These are phyloP conservation scores for Penstemon newberryi DNA, from an alignment of 257 asterid species.

Conservation along the genomic window DNA sequence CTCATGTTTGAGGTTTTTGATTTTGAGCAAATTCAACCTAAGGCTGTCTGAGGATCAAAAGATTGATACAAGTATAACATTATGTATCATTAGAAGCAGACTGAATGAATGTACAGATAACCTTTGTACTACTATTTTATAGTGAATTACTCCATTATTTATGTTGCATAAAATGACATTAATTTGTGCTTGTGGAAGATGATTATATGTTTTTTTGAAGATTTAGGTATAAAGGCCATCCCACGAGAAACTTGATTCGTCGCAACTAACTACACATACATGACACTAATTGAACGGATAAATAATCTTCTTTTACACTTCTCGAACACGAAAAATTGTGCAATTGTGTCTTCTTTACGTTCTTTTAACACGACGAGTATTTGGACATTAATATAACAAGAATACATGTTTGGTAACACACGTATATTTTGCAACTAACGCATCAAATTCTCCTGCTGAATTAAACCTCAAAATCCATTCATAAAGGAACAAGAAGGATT, in stretches of 20 bases:
- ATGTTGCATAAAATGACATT: background rate
- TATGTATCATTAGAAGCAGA: background rate
- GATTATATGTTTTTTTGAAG: too few species aligned
- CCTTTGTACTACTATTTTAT: background rate
- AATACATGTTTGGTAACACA: too few species aligned
- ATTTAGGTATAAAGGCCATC: too few species aligned
- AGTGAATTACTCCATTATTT: background rate
- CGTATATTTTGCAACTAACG: too few species aligned
- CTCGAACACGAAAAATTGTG: too few species aligned
- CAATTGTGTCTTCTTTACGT: too few species aligned
- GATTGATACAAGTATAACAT: background rate
- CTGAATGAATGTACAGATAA: background rate
- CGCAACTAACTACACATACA: too few species aligned
- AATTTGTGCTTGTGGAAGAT: background rate
- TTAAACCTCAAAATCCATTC: background rate
- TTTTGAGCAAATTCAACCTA: constrained; percentile 91
- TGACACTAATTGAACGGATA: too few species aligned
- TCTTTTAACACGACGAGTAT: too few species aligned
- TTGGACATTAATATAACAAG: too few species aligned
- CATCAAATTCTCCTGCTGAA: background rate
- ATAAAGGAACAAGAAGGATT: background rate
- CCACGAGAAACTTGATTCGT: too few species aligned
- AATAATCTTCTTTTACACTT: too few species aligned
- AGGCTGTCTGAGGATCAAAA: constrained; percentile 41
- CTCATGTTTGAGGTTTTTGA: constrained; percentile 98